phyloP scores from a whole-genome alignment of 1,139 yeast species.

The Pneumocystis carinii region DNA sequence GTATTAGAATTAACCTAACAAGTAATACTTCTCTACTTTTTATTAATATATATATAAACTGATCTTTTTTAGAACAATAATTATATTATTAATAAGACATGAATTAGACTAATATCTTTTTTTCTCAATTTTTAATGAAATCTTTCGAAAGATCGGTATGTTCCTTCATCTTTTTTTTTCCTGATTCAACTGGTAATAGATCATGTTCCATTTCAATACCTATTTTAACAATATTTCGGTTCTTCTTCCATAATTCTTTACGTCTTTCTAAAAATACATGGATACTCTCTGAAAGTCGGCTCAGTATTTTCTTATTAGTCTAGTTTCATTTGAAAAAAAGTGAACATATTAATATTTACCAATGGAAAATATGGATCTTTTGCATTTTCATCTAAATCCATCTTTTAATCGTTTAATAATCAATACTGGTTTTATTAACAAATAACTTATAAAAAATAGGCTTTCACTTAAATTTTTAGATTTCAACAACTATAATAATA shows the following conservation, averaged over 20 bases:
- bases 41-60: too few species aligned
- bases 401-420: not conserved
- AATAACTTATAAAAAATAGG: too few species aligned
- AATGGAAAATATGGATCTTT: not conserved
- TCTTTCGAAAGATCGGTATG: not conserved
- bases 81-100: not conserved
- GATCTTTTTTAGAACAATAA: too few species aligned
- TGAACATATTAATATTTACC: not conserved
- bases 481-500: too few species aligned
- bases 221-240: not conserved
- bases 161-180: not conserved
- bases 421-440: too few species aligned
- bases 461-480: too few species aligned
- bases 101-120: not conserved
- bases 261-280: not conserved
- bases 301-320: not conserved
- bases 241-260: not conserved
- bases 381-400: not conserved
- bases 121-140: not conserved
- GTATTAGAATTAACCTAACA: constrained; percentile 32
- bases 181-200: not conserved
- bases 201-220: not conserved
- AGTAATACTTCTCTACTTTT: not conserved
- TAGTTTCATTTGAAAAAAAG: not conserved
- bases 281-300: not conserved